Evolutionary conservation across 805 yeast species (phyloP).

Genomic region (Kodamaea laetipori): DNA sequence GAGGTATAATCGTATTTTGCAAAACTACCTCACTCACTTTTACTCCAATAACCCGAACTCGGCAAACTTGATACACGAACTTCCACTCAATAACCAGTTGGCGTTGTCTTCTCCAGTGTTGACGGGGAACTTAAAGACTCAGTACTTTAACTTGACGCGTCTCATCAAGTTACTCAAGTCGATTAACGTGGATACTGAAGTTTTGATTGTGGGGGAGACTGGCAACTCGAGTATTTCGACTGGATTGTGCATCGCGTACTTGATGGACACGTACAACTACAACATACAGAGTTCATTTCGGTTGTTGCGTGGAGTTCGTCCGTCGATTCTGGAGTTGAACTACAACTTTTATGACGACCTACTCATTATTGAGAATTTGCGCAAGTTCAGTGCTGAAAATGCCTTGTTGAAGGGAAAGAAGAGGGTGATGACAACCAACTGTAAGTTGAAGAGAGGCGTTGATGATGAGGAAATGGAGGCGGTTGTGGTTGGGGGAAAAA

Average conservation of each 20-base stretch:
- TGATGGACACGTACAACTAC: conserved; percentile 43
- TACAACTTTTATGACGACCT: conserved; percentile 42
- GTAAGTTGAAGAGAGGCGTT: conserved; percentile 31
- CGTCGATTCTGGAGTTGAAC: conserved; percentile 26
- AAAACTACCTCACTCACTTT: conserved; percentile 40
- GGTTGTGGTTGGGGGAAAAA: conserved; percentile 19
- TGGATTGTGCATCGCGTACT: conserved; percentile 35
- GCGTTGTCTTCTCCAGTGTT: conserved; percentile 36
- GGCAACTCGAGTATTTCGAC: conserved; percentile 31
- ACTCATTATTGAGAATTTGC: conserved; percentile 40
- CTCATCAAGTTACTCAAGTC: conserved; percentile 36
- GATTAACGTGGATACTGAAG: conserved; percentile 33
- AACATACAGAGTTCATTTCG: conserved; percentile 34
- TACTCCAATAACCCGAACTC: conserved; percentile 35
- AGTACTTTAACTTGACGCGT: conserved; percentile 40
- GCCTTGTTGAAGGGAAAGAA: conserved; percentile 29
- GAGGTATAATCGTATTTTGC: conserved; percentile 37
- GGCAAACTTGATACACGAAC: conserved; percentile 30
- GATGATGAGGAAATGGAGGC: conserved; percentile 22
- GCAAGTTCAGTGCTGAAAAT: conserved; percentile 40
- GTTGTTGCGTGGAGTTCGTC: conserved; percentile 23
- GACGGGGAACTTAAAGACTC: conserved; percentile 38
- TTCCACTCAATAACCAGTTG: conserved; percentile 27
- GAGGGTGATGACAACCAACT: conserved; percentile 29
- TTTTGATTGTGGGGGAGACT: conserved; percentile 36